Evolutionary conservation across 2,329 filamentous ascomycete species (phyloP), one percentile per base, ranked within the genome.

Genomic region (Phaeoacremonium minimum): DNA sequence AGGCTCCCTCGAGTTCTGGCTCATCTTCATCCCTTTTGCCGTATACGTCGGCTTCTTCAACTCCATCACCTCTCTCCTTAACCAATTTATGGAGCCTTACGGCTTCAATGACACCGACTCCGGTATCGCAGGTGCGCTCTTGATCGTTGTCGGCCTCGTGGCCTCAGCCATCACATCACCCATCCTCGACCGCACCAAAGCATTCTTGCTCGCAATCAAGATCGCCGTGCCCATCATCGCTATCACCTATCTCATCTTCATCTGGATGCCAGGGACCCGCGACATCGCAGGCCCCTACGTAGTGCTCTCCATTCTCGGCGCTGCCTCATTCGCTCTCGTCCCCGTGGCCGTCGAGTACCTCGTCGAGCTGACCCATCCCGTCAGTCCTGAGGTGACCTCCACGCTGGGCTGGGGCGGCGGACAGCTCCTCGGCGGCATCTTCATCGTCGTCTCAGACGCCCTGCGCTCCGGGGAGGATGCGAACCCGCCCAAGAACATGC

Each of bases 21-120:
- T 95, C 44, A 63, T 96, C 46, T 67, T 90, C 43, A 51, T 90
- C 41, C 83, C 90, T n/a, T 97, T 91, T 63, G 66, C 77, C 46
- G 63, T 90, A 50, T 95, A 89, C 60, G 87, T 95, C 43, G 89
- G 85, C 50, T 83, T 93, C 66, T 98, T 98, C 80, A 97, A 97
- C 71, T 85, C 85, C 47, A 70, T 90, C 47, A 94, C 89, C 33
- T 85, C 85, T 2, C 77, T 97, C 2, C 73, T 97, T 8, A 95
- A 91, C 66, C 91, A 96, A 56, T 87, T 97, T 56, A 76, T 97
- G 45, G 69, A 77, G 28, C 93, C 93, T 0, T 91, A 96, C 63
- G 85, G 80, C 51, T 95, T 88, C 73, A 75, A 68, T 41, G 85
- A 95, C 57, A 83, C 84, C 46, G 75, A 95, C 38, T 87, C 91